Evolutionary conservation across 768 basidiomycete species (phyloP).

Genomic region (Suillus bovinus): DNA sequence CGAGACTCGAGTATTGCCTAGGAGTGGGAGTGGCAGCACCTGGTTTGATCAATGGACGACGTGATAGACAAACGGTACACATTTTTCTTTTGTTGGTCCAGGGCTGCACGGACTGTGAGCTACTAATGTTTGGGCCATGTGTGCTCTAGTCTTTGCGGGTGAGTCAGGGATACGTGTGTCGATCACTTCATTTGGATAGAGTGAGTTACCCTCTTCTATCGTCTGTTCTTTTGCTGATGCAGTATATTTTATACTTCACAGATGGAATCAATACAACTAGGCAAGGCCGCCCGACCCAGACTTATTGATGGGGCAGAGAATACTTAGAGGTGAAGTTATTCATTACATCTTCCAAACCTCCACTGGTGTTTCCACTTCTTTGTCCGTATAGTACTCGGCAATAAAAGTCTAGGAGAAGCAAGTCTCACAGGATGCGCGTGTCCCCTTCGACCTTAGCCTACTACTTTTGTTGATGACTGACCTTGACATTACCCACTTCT

Average conservation of each 20-base stretch:
- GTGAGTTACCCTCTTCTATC: conserved; percentile 33
- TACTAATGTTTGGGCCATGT: conserved; percentile 1
- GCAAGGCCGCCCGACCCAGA: conserved; percentile 22
- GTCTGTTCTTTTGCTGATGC: background rate
- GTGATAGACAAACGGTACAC: conserved; percentile 81
- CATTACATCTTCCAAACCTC: no score
- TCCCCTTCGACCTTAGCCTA: no score
- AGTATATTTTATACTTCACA: conserved; percentile 60
- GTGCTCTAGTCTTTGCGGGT: conserved; percentile 64
- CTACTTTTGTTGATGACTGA: no score
- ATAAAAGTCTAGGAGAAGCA: no score
- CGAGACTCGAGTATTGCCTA: no score
- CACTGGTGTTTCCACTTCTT: no score
- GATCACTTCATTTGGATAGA: conserved; percentile 95
- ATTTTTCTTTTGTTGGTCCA: conserved; percentile 3
- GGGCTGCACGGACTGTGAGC: background rate
- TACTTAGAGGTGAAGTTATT: no score
- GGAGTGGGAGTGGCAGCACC: no score
- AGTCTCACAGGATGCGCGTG: no score
- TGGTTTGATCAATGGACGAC: conserved; percentile 93
- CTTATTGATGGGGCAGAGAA: no score
- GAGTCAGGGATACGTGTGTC: conserved; percentile 86
- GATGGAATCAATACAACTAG: conserved; percentile 78
- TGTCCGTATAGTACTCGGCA: no score
- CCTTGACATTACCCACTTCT: no score